Evolutionary conservation across 2,329 filamentous ascomycete species (phyloP).

Genomic region (Aspergillus clavatus): DNA sequence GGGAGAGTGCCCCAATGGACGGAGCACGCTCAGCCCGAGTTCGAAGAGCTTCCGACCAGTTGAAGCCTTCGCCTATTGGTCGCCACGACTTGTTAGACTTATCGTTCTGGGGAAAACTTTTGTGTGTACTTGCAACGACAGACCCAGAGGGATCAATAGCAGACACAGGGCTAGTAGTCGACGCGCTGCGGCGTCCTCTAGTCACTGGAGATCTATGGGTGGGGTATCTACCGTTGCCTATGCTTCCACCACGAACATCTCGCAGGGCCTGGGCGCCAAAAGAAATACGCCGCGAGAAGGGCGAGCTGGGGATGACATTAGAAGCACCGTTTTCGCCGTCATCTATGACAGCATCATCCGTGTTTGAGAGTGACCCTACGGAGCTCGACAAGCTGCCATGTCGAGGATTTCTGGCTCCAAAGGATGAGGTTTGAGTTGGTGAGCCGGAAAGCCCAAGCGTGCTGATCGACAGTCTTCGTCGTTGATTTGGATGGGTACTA

Average conservation of each 20-base stretch:
- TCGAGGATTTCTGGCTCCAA: conserved; percentile 50
- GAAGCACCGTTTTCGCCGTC: conserved; percentile 61
- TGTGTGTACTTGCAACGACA: conserved; percentile 35
- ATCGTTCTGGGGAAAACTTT: conserved; percentile 32
- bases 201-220: conserved; percentile 29
- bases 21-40: conserved; percentile 78
- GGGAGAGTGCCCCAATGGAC: conserved; percentile 36
- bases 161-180: conserved; percentile 21
- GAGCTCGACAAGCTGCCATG: conserved; percentile 66
- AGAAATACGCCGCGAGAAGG: conserved; percentile 74
- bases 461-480: conserved; percentile 68
- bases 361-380: conserved; percentile 39
- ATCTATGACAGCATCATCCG: conserved; percentile 50
- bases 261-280: conserved; percentile 78
- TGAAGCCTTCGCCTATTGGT: conserved; percentile 80
- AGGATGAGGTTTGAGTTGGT: conserved; percentile 52
- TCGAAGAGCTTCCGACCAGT: conserved; percentile 94
- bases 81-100: conserved; percentile 42
- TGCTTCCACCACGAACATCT: conserved; percentile 63
- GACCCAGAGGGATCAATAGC: conserved; percentile 17
- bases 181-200: conserved; percentile 23
- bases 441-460: conserved; percentile 71
- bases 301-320: conserved; percentile 62
- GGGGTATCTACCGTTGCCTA: conserved; percentile 56
- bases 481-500: conserved; percentile 46